These are phyloP conservation scores for Silene uniflora DNA, from an alignment of 148 eudicot species.

Conservation along the genomic window DNA sequence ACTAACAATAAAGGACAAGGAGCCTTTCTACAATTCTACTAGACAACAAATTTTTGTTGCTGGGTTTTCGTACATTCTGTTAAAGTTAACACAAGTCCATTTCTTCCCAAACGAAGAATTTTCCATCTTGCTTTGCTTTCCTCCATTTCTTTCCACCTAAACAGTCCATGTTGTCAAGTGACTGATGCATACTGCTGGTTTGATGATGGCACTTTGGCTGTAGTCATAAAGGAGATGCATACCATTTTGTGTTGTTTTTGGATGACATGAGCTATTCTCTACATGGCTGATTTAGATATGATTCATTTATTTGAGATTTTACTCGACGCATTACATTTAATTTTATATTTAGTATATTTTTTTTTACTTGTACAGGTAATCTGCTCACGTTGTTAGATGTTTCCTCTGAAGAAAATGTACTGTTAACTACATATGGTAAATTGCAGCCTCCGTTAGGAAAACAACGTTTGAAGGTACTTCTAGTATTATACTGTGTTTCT, in stretches of 20 bases:
- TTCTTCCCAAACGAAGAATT: neutral
- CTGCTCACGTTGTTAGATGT: conserved; percentile 70
- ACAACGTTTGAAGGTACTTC: conserved; percentile 79
- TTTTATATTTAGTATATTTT: neutral
- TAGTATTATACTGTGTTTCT: neutral
- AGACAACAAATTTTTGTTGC: neutral
- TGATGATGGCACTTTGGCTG: neutral
- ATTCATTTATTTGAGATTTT: neutral
- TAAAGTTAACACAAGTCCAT: neutral
- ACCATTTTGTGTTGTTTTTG: neutral
- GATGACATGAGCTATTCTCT: neutral
- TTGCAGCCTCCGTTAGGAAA: conserved; percentile 97
- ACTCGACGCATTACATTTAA: neutral
- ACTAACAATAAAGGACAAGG: neutral
- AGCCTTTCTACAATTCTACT: neutral
- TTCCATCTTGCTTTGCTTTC: neutral
- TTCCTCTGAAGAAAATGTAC: conserved; percentile 54
- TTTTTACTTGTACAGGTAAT: conserved; percentile 48
- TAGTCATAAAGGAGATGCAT: neutral
- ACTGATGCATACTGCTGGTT: neutral
- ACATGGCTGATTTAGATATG: no score
- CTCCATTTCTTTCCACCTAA: neutral
- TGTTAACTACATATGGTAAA: conserved; percentile 85
- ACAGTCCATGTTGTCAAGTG: neutral
- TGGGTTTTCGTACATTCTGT: neutral